phyloP scores from a whole-genome alignment of 129 eudicot species.

The Flaveria linearis region DNA sequence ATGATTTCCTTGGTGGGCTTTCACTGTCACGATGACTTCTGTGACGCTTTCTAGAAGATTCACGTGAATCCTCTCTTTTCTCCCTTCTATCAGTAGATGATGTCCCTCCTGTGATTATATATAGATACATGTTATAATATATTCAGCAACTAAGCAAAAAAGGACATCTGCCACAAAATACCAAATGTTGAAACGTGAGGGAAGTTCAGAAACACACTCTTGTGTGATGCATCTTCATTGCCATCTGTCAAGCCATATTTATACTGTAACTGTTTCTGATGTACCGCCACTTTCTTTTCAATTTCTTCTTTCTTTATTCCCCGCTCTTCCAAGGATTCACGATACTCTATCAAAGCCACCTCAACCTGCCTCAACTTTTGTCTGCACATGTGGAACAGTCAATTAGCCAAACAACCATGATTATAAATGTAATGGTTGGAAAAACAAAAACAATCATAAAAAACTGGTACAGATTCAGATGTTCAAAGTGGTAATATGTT shows the following conservation, averaged over 20 bases:
- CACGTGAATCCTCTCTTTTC: constrained; percentile 56
- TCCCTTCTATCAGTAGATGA: constrained; percentile 63
- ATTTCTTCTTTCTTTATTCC: constrained; percentile 77
- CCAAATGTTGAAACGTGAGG: constrained; percentile 9
- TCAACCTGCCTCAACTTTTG: constrained; percentile 85
- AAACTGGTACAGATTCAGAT: neutral
- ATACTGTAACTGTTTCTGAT: constrained; percentile 55
- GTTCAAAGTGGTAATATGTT: neutral
- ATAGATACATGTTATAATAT: neutral
- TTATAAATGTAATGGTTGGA: neutral
- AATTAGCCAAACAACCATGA: constrained; percentile 20
- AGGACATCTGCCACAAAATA: neutral
- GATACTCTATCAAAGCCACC: constrained; percentile 89
- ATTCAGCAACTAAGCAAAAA: neutral
- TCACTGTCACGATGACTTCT: constrained; percentile 61
- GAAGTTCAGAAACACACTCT: constrained; percentile 50
- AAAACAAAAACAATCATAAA: no score
- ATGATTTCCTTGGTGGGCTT: constrained; percentile 72
- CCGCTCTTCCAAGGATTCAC: constrained; percentile 79
- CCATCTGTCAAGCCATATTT: constrained; percentile 64
- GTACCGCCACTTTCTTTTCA: constrained; percentile 71
- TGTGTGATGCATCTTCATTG: constrained; percentile 45
- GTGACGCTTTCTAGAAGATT: constrained; percentile 66
- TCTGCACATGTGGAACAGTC: constrained; percentile 40
- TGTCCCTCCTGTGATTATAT: constrained; percentile 44